Evolutionary conservation across 371 early-diverging fungal genomes (phyloP).

Genomic region (Syncephalastrum monosporum): DNA sequence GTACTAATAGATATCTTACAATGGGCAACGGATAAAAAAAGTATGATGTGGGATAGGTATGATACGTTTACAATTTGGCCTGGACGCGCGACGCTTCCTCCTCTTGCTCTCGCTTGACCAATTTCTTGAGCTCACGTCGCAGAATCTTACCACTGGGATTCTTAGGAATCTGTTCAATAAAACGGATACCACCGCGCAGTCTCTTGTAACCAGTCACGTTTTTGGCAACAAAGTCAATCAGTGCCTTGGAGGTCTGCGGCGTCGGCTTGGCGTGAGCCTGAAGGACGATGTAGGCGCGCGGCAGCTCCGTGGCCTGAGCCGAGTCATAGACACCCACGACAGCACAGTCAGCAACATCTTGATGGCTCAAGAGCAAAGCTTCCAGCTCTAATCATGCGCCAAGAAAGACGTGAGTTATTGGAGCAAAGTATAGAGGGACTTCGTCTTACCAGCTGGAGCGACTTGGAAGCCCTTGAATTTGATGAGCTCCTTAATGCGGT

Average conservation of each 20-base stretch:
- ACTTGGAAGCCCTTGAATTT: slow-evolving; percentile 81
- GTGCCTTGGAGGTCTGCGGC: slow-evolving; percentile 23
- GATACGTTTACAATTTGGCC: slow-evolving; percentile 15
- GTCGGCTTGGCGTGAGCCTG: slow-evolving; percentile 22
- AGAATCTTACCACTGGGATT: slow-evolving; percentile 83
- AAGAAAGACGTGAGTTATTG: slow-evolving; percentile 8
- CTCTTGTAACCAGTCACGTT: slow-evolving; percentile 75
- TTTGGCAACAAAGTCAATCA: slow-evolving; percentile 50
- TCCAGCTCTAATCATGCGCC: slow-evolving; percentile 62
- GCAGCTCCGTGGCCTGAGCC: slow-evolving; percentile 71
- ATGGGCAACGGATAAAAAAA: no score
- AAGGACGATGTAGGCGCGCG: slow-evolving; percentile 74
- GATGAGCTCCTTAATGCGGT: slow-evolving; percentile 78
- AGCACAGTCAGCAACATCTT: slow-evolving; percentile 71
- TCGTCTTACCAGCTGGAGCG: slow-evolving; percentile 51
- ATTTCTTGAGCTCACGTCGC: slow-evolving; percentile 48
- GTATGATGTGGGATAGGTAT: no score
- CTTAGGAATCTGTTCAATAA: slow-evolving; percentile 72
- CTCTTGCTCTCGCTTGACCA: slow-evolving; percentile 36
- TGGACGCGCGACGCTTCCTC: slow-evolving; percentile 4
- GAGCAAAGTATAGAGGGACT: neutral
- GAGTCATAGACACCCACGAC: slow-evolving; percentile 62
- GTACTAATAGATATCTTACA: no score
- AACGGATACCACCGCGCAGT: slow-evolving; percentile 75
- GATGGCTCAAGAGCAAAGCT: slow-evolving; percentile 65